Conservation (phyloP, 495 filamentous ascomycete genomes). For the Annulohypoxylon nitens region DNA sequence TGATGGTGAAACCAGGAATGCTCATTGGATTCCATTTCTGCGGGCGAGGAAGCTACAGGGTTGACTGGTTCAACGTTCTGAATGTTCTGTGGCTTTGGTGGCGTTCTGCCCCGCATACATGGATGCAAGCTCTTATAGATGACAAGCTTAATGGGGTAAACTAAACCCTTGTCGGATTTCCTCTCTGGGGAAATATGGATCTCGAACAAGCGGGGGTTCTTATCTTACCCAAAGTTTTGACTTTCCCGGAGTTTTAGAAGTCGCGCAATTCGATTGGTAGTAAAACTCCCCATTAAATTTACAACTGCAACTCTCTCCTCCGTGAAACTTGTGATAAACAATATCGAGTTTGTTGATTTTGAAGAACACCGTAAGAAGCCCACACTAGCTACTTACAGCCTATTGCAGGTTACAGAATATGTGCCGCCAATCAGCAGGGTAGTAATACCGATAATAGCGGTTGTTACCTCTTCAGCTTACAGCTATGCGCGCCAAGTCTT, state of each 20-base stretch:
- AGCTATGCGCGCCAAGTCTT: constrained; percentile 24
- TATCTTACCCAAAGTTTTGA: constrained; percentile 24
- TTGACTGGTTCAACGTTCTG: background rate
- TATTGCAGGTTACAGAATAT: constrained; percentile 30
- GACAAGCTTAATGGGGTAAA: constrained; percentile 4
- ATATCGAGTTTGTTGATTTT: background rate
- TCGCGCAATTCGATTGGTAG: constrained; percentile 25
- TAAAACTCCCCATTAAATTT: background rate
- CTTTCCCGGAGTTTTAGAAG: constrained; percentile 28
- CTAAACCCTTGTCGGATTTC: constrained; percentile 12
- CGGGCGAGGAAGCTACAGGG: constrained; percentile 9
- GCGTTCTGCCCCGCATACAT: constrained; percentile 7
- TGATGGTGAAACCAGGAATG: constrained; percentile 20
- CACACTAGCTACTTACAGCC: constrained; percentile 26
- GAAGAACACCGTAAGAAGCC: background rate
- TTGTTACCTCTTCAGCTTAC: constrained; percentile 10
- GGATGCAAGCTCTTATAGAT: constrained; percentile 18
- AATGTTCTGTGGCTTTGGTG: constrained; percentile 12
- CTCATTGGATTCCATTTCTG: constrained; percentile 36
- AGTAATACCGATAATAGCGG: constrained; percentile 5
- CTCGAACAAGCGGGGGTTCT: constrained; percentile 12
- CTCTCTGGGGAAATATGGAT: constrained; percentile 32
- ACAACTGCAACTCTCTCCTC: constrained; percentile 13
- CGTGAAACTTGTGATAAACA: constrained; percentile 1
- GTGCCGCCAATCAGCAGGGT: constrained; percentile 30